A percentile compares a stretch with the other conserved stretches of the same genome.
phyloP scores from a whole-genome alignment of 2,329 filamentous ascomycete species.

The Cercospora sesami region DNA sequence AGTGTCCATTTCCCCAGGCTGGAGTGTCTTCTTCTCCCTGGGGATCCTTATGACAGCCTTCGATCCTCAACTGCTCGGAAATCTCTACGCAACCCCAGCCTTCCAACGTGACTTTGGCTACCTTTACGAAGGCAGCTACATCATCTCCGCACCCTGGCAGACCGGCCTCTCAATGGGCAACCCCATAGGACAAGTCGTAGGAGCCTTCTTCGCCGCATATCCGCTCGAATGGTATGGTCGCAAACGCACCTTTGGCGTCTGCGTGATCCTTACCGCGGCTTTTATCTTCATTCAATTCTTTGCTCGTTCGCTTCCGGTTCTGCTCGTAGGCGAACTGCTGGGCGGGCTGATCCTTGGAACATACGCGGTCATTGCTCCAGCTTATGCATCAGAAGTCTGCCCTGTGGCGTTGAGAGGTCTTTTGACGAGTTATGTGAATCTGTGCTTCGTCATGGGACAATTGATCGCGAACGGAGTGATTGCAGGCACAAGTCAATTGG shows the following conservation, averaged over 20 bases:
- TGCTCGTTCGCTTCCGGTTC: conserved; percentile 54
- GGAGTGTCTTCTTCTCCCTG: conserved; percentile 61
- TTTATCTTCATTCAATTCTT: conserved; percentile 66
- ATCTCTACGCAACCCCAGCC: conserved; percentile 61
- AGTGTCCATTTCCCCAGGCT: conserved; percentile 33
- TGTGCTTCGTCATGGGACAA: conserved; percentile 64
- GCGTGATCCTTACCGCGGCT: conserved; percentile 45
- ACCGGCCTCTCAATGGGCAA: conserved; percentile 52
- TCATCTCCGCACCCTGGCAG: conserved; percentile 44
- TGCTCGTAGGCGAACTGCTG: conserved; percentile 63
- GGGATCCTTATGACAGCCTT: conserved; percentile 63
- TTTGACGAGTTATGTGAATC: conserved; percentile 61
- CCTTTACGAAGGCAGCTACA: conserved; percentile 44
- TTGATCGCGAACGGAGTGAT: conserved; percentile 52
- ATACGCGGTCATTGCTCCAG: conserved; percentile 58
- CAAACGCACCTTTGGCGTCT: conserved; percentile 37
- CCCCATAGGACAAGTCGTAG: conserved; percentile 58
- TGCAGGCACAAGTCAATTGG: conserved; percentile 37
- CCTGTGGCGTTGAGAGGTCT: conserved; percentile 59
- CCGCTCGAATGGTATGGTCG: conserved; percentile 40
- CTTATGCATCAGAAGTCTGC: conserved; percentile 50
- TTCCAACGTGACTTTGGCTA: conserved; percentile 61
- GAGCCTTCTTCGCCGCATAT: conserved; percentile 48
- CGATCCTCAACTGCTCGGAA: conserved; percentile 64
- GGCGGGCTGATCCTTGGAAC: conserved; percentile 62